These are phyloP conservation scores for Candida railenensis DNA, from an alignment of 805 yeast species.

Conservation along the genomic window DNA sequence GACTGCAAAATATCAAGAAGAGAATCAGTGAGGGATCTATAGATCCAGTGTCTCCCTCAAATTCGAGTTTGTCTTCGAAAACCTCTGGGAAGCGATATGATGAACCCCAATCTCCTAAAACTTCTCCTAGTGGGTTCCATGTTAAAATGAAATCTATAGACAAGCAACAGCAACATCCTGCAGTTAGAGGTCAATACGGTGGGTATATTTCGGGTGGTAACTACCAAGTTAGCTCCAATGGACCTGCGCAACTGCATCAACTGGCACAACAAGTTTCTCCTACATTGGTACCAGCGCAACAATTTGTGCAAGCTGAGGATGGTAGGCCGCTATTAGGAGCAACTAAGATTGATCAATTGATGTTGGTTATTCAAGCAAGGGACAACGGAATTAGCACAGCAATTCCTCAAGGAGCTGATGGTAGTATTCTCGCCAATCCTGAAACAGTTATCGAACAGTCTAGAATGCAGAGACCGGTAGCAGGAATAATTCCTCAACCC, in stretches of 20 bases:
- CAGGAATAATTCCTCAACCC: slow-evolving; percentile 51
- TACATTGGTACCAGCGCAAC: slow-evolving; percentile 22
- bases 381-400: slow-evolving; percentile 70
- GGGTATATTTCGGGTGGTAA: slow-evolving; percentile 2
- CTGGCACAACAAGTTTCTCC: slow-evolving; percentile 6
- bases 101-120: slow-evolving; percentile 40
- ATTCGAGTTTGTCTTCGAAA: slow-evolving; percentile 35
- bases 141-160: background rate
- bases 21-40: slow-evolving; percentile 5
- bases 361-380: slow-evolving; percentile 88
- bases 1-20: background rate
- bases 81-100: slow-evolving; percentile 23
- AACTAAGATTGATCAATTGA: slow-evolving; percentile 85
- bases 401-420: slow-evolving; percentile 66
- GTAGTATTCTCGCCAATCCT: slow-evolving; percentile 55
- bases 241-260: slow-evolving; percentile 7
- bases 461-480: slow-evolving; percentile 20
- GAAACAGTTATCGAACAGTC: slow-evolving; percentile 11
- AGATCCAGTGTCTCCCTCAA: slow-evolving; percentile 27
- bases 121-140: slow-evolving; percentile 25
- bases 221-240: background rate
- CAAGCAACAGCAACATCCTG: background rate
- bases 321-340: slow-evolving; percentile 77
- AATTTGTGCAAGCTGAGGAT: slow-evolving; percentile 51
- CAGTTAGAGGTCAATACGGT: background rate